Base-by-base conservation (phyloP, 441 rosid species). In the Gossypium davidsonii region DNA sequence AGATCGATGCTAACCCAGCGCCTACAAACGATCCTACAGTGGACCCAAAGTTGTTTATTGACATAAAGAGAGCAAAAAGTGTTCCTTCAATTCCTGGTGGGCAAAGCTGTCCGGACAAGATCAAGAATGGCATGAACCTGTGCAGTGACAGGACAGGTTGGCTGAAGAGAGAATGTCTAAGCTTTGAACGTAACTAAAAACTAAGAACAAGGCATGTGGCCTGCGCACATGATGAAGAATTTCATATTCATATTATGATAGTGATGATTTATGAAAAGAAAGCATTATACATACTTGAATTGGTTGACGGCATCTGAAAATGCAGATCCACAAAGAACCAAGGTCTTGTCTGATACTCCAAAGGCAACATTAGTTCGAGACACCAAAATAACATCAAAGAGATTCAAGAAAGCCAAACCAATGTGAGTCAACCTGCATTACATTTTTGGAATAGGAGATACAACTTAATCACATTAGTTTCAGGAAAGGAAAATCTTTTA, bases 81-180 rank as follows among this genome's bases (percentile, higher is more conserved):
- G 97, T 92, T 78, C 99, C 98, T 81, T 94, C 97, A 0, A 92
- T 91, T 73, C 99, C 98, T 0, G 98, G 98, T 1, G 99, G 99
- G 78, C 98, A 92, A 39, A 87, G 77, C 82, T 91, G 96, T 56
- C 97, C 98, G 12, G 99, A 94, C 80, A 92, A 80, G 75, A 94
- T 90, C 76, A 94, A 84, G 86, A 94, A 94, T 17, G 98, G 97
- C 99, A 94, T 86, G 85, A 90, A 77, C 80, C 91, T 81, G 82
- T n/a, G 42, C 46, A 52, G 17, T 49, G 49, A 23, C 12, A 3
- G n/a, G 21, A 66, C 7, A 46, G n/a, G 17, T 17, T 3, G 42
- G 68, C 1, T 6, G 10, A 72, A 4, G 17, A 2, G 12, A 18
- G 42, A 34, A 60, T 46, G 44, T 23, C 21, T 28, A 8, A 21